Evolutionary conservation across 164 flowering plant genomes (phyloP).

Genomic region (Nymphaea thermarum): DNA sequence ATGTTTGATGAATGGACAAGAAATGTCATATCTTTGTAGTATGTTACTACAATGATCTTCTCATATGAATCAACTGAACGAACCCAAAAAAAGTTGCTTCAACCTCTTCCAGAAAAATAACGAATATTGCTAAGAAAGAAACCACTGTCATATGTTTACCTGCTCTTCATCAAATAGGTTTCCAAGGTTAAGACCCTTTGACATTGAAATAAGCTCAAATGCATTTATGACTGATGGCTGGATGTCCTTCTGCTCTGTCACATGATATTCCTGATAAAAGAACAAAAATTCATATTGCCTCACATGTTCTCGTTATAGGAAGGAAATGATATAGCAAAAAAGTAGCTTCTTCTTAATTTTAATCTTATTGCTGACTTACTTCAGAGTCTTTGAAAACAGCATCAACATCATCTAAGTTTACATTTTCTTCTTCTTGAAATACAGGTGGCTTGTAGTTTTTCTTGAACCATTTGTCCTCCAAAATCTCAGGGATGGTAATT

Average conservation of each 20-base stretch:
- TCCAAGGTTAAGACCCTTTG: slow-evolving; percentile 84
- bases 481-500: slow-evolving; percentile 66
- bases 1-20: too few relatives aligned
- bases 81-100: background rate
- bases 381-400: slow-evolving; percentile 89
- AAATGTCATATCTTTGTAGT: background rate
- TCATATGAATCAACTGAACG: background rate
- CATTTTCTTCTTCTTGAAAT: slow-evolving; percentile 64
- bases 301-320: background rate
- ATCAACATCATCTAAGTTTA: slow-evolving; percentile 85
- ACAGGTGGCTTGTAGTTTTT: slow-evolving; percentile 67
- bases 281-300: too few relatives aligned
- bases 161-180: slow-evolving; percentile 80
- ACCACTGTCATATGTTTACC: slow-evolving; percentile 23
- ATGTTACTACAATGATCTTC: background rate
- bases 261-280: slow-evolving; percentile 61
- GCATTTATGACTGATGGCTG: slow-evolving; percentile 94
- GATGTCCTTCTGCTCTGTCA: slow-evolving; percentile 69
- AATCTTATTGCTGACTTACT: slow-evolving; percentile 26
- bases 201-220: slow-evolving; percentile 91
- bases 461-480: slow-evolving; percentile 88
- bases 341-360: too few relatives aligned
- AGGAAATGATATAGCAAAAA: slow-evolving; percentile 14
- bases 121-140: background rate
- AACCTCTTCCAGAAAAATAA: too few relatives aligned